A percentile compares a stretch with the other conserved stretches of the same genome.
Conservation (phyloP, 108 stramenopile species). For the Tribonema minus region DNA sequence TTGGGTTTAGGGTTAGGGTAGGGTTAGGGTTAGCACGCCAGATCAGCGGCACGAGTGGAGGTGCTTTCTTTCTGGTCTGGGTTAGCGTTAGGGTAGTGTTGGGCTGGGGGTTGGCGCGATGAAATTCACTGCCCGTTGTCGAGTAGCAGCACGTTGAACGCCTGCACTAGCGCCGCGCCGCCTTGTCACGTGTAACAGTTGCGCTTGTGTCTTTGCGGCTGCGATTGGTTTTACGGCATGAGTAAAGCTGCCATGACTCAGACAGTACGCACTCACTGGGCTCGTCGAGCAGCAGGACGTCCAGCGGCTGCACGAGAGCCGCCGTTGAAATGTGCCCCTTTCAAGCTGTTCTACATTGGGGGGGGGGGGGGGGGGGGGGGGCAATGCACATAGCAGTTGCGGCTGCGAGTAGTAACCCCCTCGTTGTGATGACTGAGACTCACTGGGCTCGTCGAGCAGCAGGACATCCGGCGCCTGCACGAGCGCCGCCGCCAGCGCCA, state of each 20-base stretch:
- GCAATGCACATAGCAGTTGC: neutral
- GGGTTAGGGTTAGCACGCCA: too few relatives aligned
- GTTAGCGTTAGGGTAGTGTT: too few relatives aligned
- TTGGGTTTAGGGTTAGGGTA: too few relatives aligned
- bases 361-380: neutral
- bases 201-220: neutral
- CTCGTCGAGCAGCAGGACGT: constrained; percentile 57
- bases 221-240: too few relatives aligned
- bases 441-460: constrained; percentile 42
- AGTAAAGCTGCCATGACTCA: neutral
- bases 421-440: neutral
- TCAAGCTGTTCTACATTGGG: too few relatives aligned
- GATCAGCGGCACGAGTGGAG: too few relatives aligned
- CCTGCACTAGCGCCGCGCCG: too few relatives aligned
- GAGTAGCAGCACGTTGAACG: too few relatives aligned
- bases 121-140: too few relatives aligned
- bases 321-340: constrained; percentile 12
- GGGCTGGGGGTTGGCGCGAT: too few relatives aligned
- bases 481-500: constrained; percentile 53
- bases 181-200: neutral
- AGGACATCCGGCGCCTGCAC: constrained; percentile 52
- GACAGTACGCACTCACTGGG: neutral
- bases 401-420: too few relatives aligned
- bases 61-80: too few relatives aligned
- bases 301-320: constrained; percentile 49